Evolutionary conservation across 257 asterid genomes (phyloP), one percentile per base, ranked within the genome.

Genomic region (Solanum acaule): DNA sequence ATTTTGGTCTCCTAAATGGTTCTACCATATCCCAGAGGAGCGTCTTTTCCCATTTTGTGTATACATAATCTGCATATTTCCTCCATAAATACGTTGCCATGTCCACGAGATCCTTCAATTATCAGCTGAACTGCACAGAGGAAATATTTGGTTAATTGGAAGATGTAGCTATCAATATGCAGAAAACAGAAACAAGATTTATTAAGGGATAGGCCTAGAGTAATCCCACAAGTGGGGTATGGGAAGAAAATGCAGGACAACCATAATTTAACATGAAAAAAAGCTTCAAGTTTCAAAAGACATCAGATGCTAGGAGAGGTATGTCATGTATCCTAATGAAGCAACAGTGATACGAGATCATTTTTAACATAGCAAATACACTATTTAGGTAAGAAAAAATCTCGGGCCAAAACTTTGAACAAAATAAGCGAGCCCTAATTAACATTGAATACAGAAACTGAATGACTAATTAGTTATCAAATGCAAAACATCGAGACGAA

Each of bases 21-120:
- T 95, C 98, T 68, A 95, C 92, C 98, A 95, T 95, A 91, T 96
- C 98, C 99, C 99, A 96, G 1, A 96, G 93, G 87, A 95, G 89
- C 14, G 94, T 95, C 90, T 91, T 96, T 89, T 95, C 96, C 98
- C 98, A 94, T 88, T 93, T 96, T 35, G 92, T 90, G 88, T 92
- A 90, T 88, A 95, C 89, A 92, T 95, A 90, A 89, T 96, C 98
- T 1, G 97, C 96, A 85, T 95, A 96, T 91, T 96, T 96, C 92
- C 98, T 93, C 98, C 98, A 96, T 18, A 95, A 76, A 89, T 95
- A 96, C 89, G 94, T 93, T 16, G 95, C 87, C 98, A 93, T 93
- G 87, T 63, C 90, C 85, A 71, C 68, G 31, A 20, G 34, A 29
- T 14, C 87, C 89, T 42, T 78, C 75, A 76, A 79, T 40, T 25